phyloP scores from a whole-genome alignment of 2,329 filamentous ascomycete species.

The Colletotrichum musae region DNA sequence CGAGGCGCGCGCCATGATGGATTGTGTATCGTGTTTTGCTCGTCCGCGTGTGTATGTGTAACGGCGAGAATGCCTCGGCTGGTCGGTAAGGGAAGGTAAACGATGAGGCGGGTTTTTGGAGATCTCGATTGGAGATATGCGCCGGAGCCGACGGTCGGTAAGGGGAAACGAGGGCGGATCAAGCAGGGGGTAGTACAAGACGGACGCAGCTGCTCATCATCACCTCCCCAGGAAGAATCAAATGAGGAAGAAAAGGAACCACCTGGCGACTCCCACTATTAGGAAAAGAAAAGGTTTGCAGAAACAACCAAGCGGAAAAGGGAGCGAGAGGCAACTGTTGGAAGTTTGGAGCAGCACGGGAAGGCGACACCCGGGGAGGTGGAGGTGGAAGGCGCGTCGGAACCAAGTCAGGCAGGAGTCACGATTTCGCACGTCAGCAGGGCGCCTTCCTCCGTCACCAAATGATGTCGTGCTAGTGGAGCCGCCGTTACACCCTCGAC shows the following conservation, averaged over 20 bases:
- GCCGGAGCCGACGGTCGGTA: constrained; percentile 8
- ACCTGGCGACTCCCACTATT: neutral
- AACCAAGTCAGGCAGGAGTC: constrained; percentile 26
- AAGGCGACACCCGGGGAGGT: constrained; percentile 11
- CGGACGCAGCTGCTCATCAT: constrained; percentile 15
- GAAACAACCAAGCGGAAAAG: neutral
- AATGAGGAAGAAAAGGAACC: neutral
- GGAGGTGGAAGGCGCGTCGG: constrained; percentile 16
- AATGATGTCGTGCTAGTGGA: constrained; percentile 38
- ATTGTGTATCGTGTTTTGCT: neutral
- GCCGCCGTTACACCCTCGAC: neutral
- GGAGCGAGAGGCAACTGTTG: neutral
- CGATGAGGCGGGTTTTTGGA: neutral
- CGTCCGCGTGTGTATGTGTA: constrained; percentile 1
- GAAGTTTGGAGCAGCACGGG: neutral
- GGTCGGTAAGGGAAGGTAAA: neutral
- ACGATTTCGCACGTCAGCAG: constrained; percentile 41
- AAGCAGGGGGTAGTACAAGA: constrained; percentile 15
- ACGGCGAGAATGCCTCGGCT: no score
- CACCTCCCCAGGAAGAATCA: neutral
- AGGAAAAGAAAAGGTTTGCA: neutral
- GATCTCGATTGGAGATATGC: constrained; percentile 6
- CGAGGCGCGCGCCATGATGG: constrained; percentile 37
- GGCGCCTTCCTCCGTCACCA: constrained; percentile 8
- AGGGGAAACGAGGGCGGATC: neutral